Evolutionary conservation across 2,329 filamentous ascomycete genomes (phyloP).

Genomic region (Fusarium nematophilum): DNA sequence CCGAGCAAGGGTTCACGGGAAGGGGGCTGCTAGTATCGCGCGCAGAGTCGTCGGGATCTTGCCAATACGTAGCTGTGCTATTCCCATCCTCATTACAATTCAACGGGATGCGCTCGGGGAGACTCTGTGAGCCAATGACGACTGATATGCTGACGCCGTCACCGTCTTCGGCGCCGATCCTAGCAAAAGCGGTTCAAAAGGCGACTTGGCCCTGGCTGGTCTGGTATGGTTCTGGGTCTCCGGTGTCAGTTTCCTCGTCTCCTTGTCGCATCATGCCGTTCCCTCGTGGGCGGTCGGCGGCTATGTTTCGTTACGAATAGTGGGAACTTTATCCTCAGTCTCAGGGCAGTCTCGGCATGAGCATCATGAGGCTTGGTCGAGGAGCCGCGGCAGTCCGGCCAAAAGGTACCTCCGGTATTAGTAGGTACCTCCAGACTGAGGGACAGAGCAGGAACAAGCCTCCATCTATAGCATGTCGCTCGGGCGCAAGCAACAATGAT

Average conservation of each 20-base stretch:
- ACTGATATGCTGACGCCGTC: conserved; percentile 2
- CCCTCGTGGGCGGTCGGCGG: conserved; percentile 15
- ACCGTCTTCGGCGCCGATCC: conserved; percentile 14
- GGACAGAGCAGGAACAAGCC: too few relatives aligned
- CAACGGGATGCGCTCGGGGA: too few relatives aligned
- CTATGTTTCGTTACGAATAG: conserved; percentile 26
- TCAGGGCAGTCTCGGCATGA: conserved; percentile 10
- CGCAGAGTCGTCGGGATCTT: not conserved
- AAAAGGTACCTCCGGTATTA: too few relatives aligned
- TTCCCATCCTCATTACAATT: not conserved
- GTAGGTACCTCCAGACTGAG: too few relatives aligned
- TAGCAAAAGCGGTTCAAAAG: conserved; percentile 12
- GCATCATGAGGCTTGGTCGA: conserved; percentile 12
- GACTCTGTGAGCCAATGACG: conserved; percentile 6
- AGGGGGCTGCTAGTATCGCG: conserved; percentile 10
- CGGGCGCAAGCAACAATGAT: too few relatives aligned
- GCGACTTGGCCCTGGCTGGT: conserved; percentile 3
- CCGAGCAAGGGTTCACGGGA: conserved; percentile 11
- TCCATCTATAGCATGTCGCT: too few relatives aligned
- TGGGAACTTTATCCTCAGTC: conserved; percentile 17
- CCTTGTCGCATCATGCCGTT: conserved; percentile 8
- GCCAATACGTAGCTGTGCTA: not conserved
- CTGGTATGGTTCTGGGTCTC: conserved; percentile 14
- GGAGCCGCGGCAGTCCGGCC: too few relatives aligned
- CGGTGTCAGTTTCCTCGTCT: too few relatives aligned